Base-by-base conservation (phyloP, 257 asterid species). In the Gentiana dahurica region DNA sequence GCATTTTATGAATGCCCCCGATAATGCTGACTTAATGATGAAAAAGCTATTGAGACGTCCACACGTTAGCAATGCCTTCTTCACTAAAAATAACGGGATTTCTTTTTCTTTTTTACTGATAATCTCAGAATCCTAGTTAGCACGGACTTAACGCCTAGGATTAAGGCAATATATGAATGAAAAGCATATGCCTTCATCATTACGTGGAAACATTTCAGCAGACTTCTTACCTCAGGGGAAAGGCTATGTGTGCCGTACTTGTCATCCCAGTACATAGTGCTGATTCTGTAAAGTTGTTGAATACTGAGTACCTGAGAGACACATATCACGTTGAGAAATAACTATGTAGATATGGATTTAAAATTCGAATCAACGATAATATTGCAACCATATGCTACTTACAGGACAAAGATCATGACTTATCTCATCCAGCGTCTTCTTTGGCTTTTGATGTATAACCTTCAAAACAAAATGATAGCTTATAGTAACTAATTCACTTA, bases 251-350 rank as follows among this genome's bases (percentile, higher is more conserved):
- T 85, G 75, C 96, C 98, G 52, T 91, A 91, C 71, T 91, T 91
- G 85, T 91, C 98, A 69, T 91, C 98, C 98, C 98, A 91, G 72
- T 91, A 91, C 98, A 91, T 87, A 24, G 98, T 91, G 76, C 98
- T 85, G 88, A 92, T 92, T 80, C 98, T 79, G 73, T 92, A 92
- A 64, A 92, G 83, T 74, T 92, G 98, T 72, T 92, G 98, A 70
- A 92, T 79, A 60, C 98, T 87, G 65, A 92, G 93, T 57, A 88
- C 97, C 97, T 92, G 73, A 34, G 45, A 34, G 45, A 71, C 56
- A 35, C 68, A 45, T 6, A 51, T 49, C 55, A 68, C 72, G 24
- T 53, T 65, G 15, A 49, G 55, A 55, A 50, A 41, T 33, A 57
- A 36, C 39, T 58, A 37, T 36, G 60, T 10, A 35, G 34, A 49